These are phyloP conservation scores for Vicia faba DNA, from an alignment of 306 rosid genomes.

Conservation along the genomic window DNA sequence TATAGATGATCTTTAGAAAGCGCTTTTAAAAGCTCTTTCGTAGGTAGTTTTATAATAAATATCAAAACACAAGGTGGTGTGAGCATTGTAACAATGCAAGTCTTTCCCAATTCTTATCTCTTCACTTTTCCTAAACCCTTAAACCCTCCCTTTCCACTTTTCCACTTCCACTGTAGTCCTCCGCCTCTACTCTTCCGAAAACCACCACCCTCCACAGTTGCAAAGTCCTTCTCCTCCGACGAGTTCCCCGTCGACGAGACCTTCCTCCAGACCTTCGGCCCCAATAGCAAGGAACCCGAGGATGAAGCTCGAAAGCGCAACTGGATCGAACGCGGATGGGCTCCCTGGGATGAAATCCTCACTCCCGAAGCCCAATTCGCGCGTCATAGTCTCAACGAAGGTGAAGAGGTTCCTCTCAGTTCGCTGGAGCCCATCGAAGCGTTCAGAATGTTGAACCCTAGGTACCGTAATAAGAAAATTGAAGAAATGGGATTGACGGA, in stretches of 20 bases:
- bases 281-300: constrained; percentile 71
- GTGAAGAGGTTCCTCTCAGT: constrained; percentile 82
- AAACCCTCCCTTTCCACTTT: constrained; percentile 46
- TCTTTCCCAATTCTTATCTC: constrained; percentile 59
- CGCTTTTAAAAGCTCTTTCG: too few species aligned
- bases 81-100: constrained; percentile 68
- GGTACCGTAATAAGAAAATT: constrained; percentile 71
- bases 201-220: constrained; percentile 24
- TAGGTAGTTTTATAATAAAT: too few species aligned
- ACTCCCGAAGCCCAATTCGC: constrained; percentile 91
- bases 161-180: constrained; percentile 29
- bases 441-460: constrained; percentile 78
- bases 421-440: constrained; percentile 88
- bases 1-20: too few species aligned
- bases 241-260: too few species aligned
- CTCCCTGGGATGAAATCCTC: constrained; percentile 95
- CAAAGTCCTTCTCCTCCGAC: constrained; percentile 51
- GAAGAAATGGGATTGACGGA: constrained; percentile 84
- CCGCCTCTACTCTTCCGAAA: not conserved
- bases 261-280: too few species aligned
- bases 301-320: constrained; percentile 83
- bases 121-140: constrained; percentile 67
- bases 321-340: constrained; percentile 98
- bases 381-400: constrained; percentile 80
- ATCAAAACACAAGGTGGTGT: too few species aligned